Conservation (phyloP, 2,329 filamentous ascomycete genomes). For the Scedosporium aurantiacum region DNA sequence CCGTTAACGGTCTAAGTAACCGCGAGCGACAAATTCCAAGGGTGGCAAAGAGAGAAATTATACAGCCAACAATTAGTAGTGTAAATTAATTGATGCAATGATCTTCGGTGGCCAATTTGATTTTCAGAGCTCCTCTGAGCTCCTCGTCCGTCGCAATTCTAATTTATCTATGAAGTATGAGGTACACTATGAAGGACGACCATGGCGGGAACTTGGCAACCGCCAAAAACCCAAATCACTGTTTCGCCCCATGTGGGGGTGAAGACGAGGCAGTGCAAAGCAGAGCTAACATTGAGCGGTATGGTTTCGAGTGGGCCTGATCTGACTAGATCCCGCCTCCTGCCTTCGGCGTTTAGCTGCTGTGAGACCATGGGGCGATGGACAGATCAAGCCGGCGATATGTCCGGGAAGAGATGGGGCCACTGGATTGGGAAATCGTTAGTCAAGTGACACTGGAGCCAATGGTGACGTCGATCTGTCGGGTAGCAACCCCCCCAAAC, state of each 20-base stretch:
- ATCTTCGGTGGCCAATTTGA: no score
- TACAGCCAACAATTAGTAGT: no score
- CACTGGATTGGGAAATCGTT: not conserved
- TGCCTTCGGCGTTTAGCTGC: not conserved
- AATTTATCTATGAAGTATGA: no score
- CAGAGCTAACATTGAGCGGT: not conserved
- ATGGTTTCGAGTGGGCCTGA: no score
- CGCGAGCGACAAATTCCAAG: no score
- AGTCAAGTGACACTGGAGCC: not conserved
- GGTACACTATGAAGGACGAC: no score
- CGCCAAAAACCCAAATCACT: not conserved
- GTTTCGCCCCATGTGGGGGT: not conserved
- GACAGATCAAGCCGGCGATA: not conserved
- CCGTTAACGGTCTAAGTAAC: no score
- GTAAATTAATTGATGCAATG: no score
- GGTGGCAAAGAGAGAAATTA: no score
- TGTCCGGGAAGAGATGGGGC: not conserved
- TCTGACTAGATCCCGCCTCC: no score
- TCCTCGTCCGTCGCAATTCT: not conserved
- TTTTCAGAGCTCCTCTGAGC: no score
- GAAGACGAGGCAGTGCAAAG: not conserved
- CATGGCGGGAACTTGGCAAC: not conserved
- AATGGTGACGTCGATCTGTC: not conserved
- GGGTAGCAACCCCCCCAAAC: not conserved
- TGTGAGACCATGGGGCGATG: not conserved